Conservation (phyloP, 768 basidiomycete species). For the Rhodotorula babjevae region DNA sequence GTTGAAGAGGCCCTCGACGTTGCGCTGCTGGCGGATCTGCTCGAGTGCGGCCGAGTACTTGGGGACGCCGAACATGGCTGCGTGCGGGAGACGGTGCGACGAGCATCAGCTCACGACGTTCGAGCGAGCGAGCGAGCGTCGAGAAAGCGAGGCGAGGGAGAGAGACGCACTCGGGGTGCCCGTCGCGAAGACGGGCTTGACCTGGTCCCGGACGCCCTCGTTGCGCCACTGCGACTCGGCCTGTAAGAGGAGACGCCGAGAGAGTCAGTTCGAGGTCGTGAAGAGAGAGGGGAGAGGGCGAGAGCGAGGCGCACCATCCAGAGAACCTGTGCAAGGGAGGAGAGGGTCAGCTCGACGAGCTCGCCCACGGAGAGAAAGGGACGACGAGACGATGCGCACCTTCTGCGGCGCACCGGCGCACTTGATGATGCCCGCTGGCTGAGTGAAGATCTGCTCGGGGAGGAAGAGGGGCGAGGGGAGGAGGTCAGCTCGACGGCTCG, state of each 20-base stretch:
- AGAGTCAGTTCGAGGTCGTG: neutral
- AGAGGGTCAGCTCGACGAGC: neutral
- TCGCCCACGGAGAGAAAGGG: conserved; percentile 44
- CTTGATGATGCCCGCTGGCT: conserved; percentile 86
- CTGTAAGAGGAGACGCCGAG: neutral
- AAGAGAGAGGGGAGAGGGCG: neutral
- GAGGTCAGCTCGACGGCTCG: neutral
- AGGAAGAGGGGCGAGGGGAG: neutral
- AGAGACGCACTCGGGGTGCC: conserved; percentile 33
- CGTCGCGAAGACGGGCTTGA: conserved; percentile 37
- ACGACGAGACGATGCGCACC: conserved; percentile 57
- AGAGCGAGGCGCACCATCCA: conserved; percentile 60
- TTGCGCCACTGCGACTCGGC: conserved; percentile 43
- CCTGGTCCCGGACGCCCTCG: conserved; percentile 38
- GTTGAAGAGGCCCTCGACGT: conserved; percentile 72
- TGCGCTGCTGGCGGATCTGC: conserved; percentile 67
- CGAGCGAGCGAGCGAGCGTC: neutral
- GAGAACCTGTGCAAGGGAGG: conserved; percentile 63
- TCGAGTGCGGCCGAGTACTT: conserved; percentile 90
- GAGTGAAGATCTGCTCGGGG: conserved; percentile 66
- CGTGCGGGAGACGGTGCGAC: conserved; percentile 9
- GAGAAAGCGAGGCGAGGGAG: neutral
- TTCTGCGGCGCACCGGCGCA: conserved; percentile 64
- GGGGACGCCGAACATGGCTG: conserved; percentile 88
- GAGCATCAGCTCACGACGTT: no score